Percentiles rank a stretch among this genome's conserved stretches.
phyloP scores from a whole-genome alignment of 179 eudicot genomes.

The Nepenthes alata region DNA sequence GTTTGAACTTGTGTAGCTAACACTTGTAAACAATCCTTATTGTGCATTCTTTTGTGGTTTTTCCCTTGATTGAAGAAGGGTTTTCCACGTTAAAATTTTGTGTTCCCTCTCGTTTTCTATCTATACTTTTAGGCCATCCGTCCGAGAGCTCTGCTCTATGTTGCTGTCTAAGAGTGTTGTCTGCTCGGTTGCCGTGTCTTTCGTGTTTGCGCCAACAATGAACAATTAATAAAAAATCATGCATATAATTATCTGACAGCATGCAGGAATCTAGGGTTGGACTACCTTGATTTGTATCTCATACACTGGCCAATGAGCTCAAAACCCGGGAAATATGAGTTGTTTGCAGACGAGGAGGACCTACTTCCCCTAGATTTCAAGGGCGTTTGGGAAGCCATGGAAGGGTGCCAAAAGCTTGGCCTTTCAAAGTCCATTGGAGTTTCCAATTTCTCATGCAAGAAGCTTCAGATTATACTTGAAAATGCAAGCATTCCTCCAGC shows the following conservation, averaged over 20 bases:
- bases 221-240: too few relatives aligned
- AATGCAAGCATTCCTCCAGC: conserved; percentile 61
- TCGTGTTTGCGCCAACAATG: too few relatives aligned
- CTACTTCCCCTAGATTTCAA: conserved; percentile 40
- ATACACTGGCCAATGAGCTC: conserved; percentile 48
- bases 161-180: too few relatives aligned
- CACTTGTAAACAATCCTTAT: too few relatives aligned
- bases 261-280: conserved; percentile 42
- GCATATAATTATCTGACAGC: neutral
- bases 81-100: too few relatives aligned
- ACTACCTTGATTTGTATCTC: conserved; percentile 46
- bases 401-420: conserved; percentile 58
- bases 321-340: conserved; percentile 23
- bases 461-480: conserved; percentile 35
- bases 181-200: too few relatives aligned
- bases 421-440: conserved; percentile 64
- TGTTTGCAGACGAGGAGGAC: conserved; percentile 26
- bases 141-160: too few relatives aligned
- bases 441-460: conserved; percentile 60
- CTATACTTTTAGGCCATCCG: too few relatives aligned
- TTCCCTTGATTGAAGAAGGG: too few relatives aligned
- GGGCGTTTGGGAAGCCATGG: conserved; percentile 65
- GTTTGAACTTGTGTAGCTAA: too few relatives aligned
- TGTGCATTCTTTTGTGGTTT: too few relatives aligned
- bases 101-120: too few relatives aligned